These are phyloP conservation scores for Trifolium fragiferum DNA, from an alignment of 306 rosid species.

Conservation along the genomic window DNA sequence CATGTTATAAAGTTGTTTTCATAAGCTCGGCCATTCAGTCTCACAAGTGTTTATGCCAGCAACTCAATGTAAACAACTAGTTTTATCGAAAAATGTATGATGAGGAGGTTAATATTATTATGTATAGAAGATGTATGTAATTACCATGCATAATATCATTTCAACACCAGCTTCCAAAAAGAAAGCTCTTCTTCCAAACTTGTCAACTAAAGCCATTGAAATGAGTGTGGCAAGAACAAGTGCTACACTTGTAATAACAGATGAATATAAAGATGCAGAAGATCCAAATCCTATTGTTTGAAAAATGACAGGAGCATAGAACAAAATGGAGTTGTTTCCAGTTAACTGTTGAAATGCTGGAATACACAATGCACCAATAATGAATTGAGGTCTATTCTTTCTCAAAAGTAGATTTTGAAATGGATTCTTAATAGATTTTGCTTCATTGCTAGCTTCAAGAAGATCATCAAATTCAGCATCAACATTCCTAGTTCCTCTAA, in stretches of 20 bases:
- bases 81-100: neutral
- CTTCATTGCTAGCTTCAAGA: slow-evolving; percentile 59
- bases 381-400: slow-evolving; percentile 80
- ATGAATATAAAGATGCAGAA: slow-evolving; percentile 64
- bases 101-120: neutral
- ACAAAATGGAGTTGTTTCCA: slow-evolving; percentile 64
- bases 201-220: slow-evolving; percentile 73
- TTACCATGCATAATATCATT: slow-evolving; percentile 77
- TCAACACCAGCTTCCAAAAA: slow-evolving; percentile 80
- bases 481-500: slow-evolving; percentile 73
- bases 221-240: slow-evolving; percentile 68
- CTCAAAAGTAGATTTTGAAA: slow-evolving; percentile 59
- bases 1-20: no score
- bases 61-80: neutral
- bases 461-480: slow-evolving; percentile 83
- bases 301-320: slow-evolving; percentile 89
- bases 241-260: slow-evolving; percentile 68
- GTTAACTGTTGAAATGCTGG: slow-evolving; percentile 77
- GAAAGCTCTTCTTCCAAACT: slow-evolving; percentile 74
- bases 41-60: neutral
- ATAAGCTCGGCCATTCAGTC: no score
- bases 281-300: slow-evolving; percentile 73
- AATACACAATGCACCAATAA: slow-evolving; percentile 79
- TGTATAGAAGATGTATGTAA: neutral
- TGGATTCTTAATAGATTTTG: slow-evolving; percentile 63